A percentile compares a stretch with the other conserved stretches of the same genome.
phyloP scores from a whole-genome alignment of 768 basidiomycete genomes.

The Tricholoma sp. region DNA sequence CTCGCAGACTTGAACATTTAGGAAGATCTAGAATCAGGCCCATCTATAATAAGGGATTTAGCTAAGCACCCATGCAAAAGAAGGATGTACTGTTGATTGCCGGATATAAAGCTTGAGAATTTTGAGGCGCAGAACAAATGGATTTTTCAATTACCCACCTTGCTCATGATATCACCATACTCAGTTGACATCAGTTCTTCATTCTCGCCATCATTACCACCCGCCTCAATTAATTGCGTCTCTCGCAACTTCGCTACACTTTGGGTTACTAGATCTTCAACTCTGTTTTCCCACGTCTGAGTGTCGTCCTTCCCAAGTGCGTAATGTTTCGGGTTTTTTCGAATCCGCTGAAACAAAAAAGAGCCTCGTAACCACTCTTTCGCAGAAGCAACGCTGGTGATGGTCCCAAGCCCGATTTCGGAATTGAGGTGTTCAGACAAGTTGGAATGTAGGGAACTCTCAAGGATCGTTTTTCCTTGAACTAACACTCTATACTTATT shows the following conservation, averaged over 20 bases:
- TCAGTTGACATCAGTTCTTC: slow-evolving; percentile 57
- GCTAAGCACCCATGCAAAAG: neutral
- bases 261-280: slow-evolving; percentile 71
- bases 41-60: slow-evolving; percentile 44
- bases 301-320: slow-evolving; percentile 48
- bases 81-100: slow-evolving; percentile 57
- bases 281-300: slow-evolving; percentile 63
- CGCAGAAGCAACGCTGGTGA: slow-evolving; percentile 62
- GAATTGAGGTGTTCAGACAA: slow-evolving; percentile 91
- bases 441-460: slow-evolving; percentile 79
- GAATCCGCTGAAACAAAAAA: slow-evolving; percentile 83
- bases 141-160: slow-evolving; percentile 38
- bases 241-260: slow-evolving; percentile 57
- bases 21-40: slow-evolving; percentile 55
- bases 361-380: slow-evolving; percentile 81
- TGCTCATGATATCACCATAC: slow-evolving; percentile 85
- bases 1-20: slow-evolving; percentile 48
- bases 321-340: slow-evolving; percentile 80
- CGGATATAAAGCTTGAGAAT: slow-evolving; percentile 66
- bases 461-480: slow-evolving; percentile 72
- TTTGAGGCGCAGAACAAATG: slow-evolving; percentile 2
- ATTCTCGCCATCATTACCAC: slow-evolving; percentile 26
- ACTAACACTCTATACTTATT: slow-evolving; percentile 64
- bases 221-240: slow-evolving; percentile 52
- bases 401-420: slow-evolving; percentile 85